These are phyloP conservation scores for Sabuloglossum arenarium DNA, from an alignment of 495 filamentous ascomycete species.

Conservation along the genomic window DNA sequence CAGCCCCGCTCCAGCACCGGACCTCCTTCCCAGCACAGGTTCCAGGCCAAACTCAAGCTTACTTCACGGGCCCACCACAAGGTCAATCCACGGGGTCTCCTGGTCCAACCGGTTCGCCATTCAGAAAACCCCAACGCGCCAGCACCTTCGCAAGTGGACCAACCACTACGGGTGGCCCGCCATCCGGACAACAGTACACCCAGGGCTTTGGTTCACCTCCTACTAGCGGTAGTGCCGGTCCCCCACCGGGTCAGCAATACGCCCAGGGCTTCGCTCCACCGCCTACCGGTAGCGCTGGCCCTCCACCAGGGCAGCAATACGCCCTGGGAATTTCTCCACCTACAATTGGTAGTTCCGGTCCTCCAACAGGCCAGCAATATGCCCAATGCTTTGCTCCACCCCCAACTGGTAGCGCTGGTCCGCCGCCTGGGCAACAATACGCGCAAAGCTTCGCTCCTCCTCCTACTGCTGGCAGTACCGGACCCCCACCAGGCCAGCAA, in stretches of 20 bases:
- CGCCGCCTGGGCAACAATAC: neutral
- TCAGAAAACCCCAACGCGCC: neutral
- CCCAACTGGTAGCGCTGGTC: too few species aligned
- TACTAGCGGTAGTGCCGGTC: neutral
- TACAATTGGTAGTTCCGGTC: neutral
- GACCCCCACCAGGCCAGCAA: conserved; percentile 2
- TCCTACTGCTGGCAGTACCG: conserved; percentile 5
- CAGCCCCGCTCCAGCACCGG: conserved; percentile 11
- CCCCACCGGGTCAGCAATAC: neutral
- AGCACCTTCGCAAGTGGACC: neutral
- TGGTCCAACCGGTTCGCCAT: neutral
- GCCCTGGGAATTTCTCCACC: conserved; percentile 6
- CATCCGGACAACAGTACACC: neutral
- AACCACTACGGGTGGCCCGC: neutral
- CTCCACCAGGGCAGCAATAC: conserved; percentile 3
- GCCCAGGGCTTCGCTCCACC: neutral
- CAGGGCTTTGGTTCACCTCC: conserved; percentile 6
- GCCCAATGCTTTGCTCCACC: neutral
- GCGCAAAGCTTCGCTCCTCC: conserved; percentile 7
- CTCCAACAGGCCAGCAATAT: neutral
- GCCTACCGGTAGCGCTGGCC: neutral
- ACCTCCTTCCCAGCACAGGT: conserved; percentile 7
- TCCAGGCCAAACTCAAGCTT: conserved; percentile 9
- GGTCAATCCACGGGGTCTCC: conserved; percentile 8
- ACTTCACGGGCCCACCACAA: conserved; percentile 16